Evolutionary conservation across 352 stramenopile genomes (phyloP).

Genomic region (Globisporangium splendens): DNA sequence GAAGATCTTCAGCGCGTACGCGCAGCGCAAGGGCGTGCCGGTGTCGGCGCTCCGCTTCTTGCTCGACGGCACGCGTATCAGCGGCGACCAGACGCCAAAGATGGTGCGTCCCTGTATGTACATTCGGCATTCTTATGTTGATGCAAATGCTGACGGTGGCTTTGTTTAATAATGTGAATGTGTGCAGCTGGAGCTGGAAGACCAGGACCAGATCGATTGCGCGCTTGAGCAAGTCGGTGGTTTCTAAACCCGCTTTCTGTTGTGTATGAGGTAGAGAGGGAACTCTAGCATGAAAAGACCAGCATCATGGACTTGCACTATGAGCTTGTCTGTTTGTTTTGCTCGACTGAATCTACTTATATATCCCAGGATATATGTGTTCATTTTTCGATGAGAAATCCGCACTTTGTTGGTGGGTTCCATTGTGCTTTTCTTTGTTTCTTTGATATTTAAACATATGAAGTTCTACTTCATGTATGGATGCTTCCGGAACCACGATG

Average conservation of each 20-base stretch:
- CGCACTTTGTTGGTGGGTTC: too few relatives aligned
- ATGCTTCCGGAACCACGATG: constrained; percentile 70
- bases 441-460: too few relatives aligned
- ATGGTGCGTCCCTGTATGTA: constrained; percentile 36
- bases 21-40: constrained; percentile 92
- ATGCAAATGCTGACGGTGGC: neutral
- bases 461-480: constrained; percentile 16
- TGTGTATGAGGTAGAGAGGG: neutral
- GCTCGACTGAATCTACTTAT: too few relatives aligned
- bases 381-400: too few relatives aligned
- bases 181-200: constrained; percentile 91
- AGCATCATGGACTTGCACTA: too few relatives aligned
- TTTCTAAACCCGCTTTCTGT: constrained; percentile 24
- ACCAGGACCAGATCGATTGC: constrained; percentile 98
- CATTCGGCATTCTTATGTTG: neutral
- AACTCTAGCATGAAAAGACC: neutral
- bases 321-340: neutral
- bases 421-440: too few relatives aligned
- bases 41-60: constrained; percentile 91
- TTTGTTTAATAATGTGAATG: neutral
- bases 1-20: constrained; percentile 97
- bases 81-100: constrained; percentile 93
- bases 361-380: too few relatives aligned
- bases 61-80: constrained; percentile 95
- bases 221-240: constrained; percentile 90